Conservation (phyloP, 495 filamentous ascomycete species). For the Aspergillus avenaceus region DNA sequence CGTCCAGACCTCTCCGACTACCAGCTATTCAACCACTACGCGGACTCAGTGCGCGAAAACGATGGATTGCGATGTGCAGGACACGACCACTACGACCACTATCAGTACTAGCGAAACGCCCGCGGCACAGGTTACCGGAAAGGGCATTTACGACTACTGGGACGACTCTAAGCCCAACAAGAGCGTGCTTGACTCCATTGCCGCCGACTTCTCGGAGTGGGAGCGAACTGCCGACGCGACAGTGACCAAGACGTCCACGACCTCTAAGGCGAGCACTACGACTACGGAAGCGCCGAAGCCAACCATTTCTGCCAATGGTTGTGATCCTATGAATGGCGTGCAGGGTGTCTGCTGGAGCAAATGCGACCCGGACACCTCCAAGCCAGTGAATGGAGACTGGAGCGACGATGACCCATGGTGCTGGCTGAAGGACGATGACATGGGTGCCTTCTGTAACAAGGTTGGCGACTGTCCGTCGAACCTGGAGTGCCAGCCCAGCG, state of each 20-base stretch:
- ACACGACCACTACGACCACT: background rate
- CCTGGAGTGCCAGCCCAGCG: background rate
- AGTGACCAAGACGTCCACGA: too few species aligned
- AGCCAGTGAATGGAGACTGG: background rate
- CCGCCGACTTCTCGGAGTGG: too few species aligned
- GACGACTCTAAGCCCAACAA: too few species aligned
- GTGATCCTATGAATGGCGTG: background rate
- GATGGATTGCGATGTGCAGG: background rate
- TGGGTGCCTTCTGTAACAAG: background rate
- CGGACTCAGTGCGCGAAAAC: too few species aligned
- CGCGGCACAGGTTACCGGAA: background rate
- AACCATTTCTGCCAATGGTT: background rate
- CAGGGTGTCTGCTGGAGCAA: conserved; percentile 2
- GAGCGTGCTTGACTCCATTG: too few species aligned
- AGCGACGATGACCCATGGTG: conserved; percentile 1
- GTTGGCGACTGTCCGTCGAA: background rate
- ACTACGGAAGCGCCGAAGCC: too few species aligned
- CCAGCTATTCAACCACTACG: too few species aligned
- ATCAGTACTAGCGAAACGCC: background rate
- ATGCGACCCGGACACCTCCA: background rate
- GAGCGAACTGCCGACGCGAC: too few species aligned
- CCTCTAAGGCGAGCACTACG: too few species aligned
- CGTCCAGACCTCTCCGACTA: too few species aligned
- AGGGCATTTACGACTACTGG: too few species aligned
- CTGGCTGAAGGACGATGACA: background rate